Evolutionary conservation across 306 rosid genomes (phyloP).

Genomic region (Vigna radiata): DNA sequence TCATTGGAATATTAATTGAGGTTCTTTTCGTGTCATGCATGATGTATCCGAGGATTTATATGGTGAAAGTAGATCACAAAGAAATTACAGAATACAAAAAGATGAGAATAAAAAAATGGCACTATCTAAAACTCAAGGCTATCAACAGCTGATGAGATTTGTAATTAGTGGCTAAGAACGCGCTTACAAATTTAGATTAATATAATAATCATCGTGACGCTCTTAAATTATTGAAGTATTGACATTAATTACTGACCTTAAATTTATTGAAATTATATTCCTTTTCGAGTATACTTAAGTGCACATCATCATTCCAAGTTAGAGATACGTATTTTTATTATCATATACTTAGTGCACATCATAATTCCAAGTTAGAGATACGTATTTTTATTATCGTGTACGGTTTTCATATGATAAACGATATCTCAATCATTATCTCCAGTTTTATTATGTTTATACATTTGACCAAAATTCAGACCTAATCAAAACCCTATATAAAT

Average conservation of each 20-base stretch:
- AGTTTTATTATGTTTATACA: not conserved
- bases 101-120: not conserved
- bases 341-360: not conserved
- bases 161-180: constrained; percentile 31
- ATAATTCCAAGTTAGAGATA: not conserved
- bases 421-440: not conserved
- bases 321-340: not conserved
- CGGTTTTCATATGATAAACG: not conserved
- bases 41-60: not conserved
- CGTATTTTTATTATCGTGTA: not conserved
- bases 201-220: constrained; percentile 5
- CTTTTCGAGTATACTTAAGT: not conserved
- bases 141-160: constrained; percentile 1
- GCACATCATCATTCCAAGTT: not conserved
- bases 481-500: not conserved
- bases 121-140: not conserved
- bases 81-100: not conserved
- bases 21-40: not conserved
- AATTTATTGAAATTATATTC: not conserved
- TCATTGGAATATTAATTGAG: not conserved
- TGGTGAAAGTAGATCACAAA: not conserved
- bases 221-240: not conserved
- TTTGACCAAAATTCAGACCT: constrained; percentile 1
- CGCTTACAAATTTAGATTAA: not conserved
- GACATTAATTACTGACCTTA: not conserved